Evolutionary conservation across 2,329 filamentous ascomycete genomes (phyloP).

Genomic region (Monosporascus sp.): DNA sequence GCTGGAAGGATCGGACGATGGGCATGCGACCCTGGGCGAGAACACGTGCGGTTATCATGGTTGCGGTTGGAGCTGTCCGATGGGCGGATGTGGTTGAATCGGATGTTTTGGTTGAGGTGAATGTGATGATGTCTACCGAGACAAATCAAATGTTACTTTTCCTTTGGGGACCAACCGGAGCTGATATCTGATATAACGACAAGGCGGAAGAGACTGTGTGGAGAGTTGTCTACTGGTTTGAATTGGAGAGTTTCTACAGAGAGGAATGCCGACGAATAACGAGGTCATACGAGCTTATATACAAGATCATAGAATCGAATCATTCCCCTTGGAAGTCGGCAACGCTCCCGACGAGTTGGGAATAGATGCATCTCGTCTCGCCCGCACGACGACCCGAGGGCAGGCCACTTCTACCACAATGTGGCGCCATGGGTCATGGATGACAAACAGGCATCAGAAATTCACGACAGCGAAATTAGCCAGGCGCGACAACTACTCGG

Average conservation of each 20-base stretch:
- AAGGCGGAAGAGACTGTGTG: no score
- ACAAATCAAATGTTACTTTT: no score
- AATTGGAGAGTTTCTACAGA: not conserved
- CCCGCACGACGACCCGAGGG: no score
- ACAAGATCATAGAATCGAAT: not conserved
- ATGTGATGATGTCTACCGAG: no score
- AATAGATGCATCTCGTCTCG: no score
- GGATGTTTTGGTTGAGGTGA: no score
- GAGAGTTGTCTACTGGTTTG: not conserved
- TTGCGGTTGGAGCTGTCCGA: not conserved
- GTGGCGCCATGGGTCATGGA: not conserved
- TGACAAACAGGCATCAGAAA: not conserved
- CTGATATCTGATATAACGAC: no score
- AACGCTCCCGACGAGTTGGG: not conserved
- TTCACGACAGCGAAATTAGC: not conserved
- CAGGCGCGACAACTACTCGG: not conserved
- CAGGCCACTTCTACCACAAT: not conserved
- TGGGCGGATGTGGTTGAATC: no score
- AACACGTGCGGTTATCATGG: not conserved
- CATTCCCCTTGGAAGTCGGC: not conserved
- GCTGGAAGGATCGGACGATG: constrained; percentile 31
- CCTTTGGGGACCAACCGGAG: no score
- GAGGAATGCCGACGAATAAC: not conserved
- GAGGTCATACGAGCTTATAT: not conserved
- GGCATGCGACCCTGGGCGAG: not conserved